These are phyloP conservation scores for Mucor irregularis DNA, from an alignment of 371 early-diverging fungal genomes.

Conservation along the genomic window DNA sequence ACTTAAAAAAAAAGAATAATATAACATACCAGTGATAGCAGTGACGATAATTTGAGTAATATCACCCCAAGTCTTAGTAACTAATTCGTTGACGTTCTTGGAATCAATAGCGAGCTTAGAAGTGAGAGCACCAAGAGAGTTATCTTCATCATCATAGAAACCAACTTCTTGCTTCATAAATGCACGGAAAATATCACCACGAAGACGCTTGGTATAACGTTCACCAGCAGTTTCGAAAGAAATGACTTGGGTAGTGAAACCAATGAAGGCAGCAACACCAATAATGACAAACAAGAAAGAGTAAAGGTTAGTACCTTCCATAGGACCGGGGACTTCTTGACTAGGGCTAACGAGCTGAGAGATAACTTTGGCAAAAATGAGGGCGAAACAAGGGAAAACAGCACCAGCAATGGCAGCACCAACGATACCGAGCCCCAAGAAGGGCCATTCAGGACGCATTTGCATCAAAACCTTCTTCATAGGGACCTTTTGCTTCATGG, in stretches of 20 bases:
- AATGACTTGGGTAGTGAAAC: conserved; percentile 37
- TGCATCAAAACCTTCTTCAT: conserved; percentile 35
- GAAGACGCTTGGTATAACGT: conserved; percentile 61
- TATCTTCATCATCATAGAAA: conserved; percentile 83
- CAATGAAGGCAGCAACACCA: conserved; percentile 54
- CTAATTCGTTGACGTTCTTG: conserved; percentile 63
- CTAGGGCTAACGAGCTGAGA: conserved; percentile 25
- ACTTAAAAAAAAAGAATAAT: conserved; percentile 15
- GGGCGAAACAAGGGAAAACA: conserved; percentile 55
- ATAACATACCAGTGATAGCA: conserved; percentile 25
- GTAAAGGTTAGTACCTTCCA: conserved; percentile 67
- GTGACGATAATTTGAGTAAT: conserved; percentile 58
- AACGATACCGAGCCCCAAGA: conserved; percentile 39
- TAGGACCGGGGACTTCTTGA: conserved; percentile 30
- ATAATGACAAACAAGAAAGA: conserved; percentile 76
- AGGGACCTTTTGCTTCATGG: conserved; percentile 52
- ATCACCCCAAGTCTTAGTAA: conserved; percentile 69
- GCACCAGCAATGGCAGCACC: conserved; percentile 62
- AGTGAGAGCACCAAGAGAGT: conserved; percentile 83
- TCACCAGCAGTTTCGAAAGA: conserved; percentile 57
- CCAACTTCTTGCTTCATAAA: conserved; percentile 82
- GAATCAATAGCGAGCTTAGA: conserved; percentile 86
- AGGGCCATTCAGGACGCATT: conserved; percentile 43
- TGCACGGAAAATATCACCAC: conserved; percentile 58
- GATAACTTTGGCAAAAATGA: conserved; percentile 46